These are phyloP conservation scores for Massariosphaeria phaeospora DNA, from an alignment of 495 filamentous ascomycete genomes.

Conservation along the genomic window DNA sequence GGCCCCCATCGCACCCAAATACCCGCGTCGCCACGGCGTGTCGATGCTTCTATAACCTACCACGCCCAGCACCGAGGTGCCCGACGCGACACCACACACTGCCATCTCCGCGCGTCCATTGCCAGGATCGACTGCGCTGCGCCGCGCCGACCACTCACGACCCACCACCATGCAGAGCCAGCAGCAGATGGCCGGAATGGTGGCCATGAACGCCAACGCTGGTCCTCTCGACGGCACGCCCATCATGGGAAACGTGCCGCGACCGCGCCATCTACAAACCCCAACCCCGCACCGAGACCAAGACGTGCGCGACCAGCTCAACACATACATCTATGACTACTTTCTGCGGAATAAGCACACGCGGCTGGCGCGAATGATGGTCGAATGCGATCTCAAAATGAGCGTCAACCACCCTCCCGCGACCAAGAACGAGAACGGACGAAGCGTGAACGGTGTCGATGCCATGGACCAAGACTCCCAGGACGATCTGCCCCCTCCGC, in stretches of 20 bases:
- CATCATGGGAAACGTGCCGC: slow-evolving; percentile 31
- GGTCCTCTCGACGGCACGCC: slow-evolving; percentile 36
- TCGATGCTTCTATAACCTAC: slow-evolving; percentile 26
- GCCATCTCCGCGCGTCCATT: not conserved
- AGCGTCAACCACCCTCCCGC: slow-evolving; percentile 49
- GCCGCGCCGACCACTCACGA: not conserved
- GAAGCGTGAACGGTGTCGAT: slow-evolving; percentile 64
- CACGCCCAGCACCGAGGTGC: slow-evolving; percentile 15
- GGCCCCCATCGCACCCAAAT: slow-evolving; percentile 5
- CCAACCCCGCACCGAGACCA: too few species aligned
- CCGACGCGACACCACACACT: slow-evolving; percentile 1
- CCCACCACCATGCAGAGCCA: slow-evolving; percentile 34
- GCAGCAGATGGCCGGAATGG: slow-evolving; percentile 35
- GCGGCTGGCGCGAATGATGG: slow-evolving; percentile 69
- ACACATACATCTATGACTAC: slow-evolving; percentile 98
- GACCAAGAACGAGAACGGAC: slow-evolving; percentile 38
- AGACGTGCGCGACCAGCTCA: slow-evolving; percentile 47
- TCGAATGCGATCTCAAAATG: slow-evolving; percentile 53
- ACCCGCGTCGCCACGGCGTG: slow-evolving; percentile 28
- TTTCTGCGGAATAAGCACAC: slow-evolving; percentile 77
- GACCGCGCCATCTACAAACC: not conserved
- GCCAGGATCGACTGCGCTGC: not conserved
- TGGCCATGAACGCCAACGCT: slow-evolving; percentile 30
- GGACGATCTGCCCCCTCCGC: slow-evolving; percentile 72
- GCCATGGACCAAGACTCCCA: slow-evolving; percentile 69